phyloP scores from a whole-genome alignment of 208 protist genomes.

The Trichomonas vaginalis region DNA sequence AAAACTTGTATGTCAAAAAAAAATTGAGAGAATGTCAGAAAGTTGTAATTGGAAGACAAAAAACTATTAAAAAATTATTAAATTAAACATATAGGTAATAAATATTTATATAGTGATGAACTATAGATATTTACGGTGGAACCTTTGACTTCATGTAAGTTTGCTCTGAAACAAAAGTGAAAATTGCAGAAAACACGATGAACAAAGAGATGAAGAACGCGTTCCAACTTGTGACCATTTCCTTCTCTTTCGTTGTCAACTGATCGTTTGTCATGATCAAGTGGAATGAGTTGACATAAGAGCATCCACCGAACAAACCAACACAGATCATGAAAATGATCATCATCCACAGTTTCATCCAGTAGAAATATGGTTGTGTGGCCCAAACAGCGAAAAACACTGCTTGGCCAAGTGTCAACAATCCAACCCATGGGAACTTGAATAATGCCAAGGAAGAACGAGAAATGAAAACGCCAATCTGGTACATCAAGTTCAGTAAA shows the following conservation, averaged over 20 bases:
- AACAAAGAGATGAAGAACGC: not conserved
- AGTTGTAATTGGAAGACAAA: too few relatives aligned
- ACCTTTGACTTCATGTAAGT: not conserved
- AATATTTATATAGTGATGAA: not conserved
- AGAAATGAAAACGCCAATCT: conserved; percentile 3
- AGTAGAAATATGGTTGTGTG: not conserved
- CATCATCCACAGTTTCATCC: not conserved
- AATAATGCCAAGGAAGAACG: not conserved
- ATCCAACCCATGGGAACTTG: not conserved
- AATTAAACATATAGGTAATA: too few relatives aligned
- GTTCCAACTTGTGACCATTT: not conserved
- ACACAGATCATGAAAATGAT: not conserved
- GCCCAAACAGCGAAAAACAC: not conserved
- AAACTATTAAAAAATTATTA: too few relatives aligned
- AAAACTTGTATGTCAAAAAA: too few relatives aligned
- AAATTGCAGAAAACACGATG: not conserved
- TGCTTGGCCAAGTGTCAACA: not conserved
- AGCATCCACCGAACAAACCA: not conserved
- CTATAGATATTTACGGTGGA: not conserved
- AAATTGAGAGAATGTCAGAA: too few relatives aligned
- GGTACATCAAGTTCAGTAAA: not conserved
- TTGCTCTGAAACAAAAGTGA: not conserved
- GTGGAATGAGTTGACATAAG: not conserved
- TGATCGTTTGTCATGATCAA: not conserved
- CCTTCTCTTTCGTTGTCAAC: not conserved